These are phyloP conservation scores for Echria macrotheca DNA, from an alignment of 495 filamentous ascomycete genomes.

Conservation along the genomic window DNA sequence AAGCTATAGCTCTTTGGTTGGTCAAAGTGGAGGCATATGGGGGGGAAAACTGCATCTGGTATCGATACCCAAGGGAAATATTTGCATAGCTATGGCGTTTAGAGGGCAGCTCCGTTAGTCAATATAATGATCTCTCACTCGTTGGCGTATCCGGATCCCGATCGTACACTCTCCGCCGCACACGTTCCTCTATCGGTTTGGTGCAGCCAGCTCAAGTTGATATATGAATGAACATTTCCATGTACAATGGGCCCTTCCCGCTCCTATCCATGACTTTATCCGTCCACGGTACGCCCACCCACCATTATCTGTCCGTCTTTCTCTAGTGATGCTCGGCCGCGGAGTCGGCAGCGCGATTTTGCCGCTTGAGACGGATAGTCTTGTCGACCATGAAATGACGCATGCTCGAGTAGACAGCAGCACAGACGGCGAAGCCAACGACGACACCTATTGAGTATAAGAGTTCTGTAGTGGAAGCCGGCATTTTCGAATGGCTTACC, in stretches of 20 bases:
- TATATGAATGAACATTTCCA: conserved; percentile 13
- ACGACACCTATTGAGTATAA: no score
- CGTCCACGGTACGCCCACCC: no score
- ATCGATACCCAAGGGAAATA: not conserved
- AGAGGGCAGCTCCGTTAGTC: conserved; percentile 12
- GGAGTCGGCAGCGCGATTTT: conserved; percentile 42
- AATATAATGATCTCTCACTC: no score
- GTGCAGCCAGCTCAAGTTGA: no score
- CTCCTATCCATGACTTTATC: conserved; percentile 7
- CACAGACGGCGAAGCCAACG: conserved; percentile 58
- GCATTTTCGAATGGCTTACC: no score
- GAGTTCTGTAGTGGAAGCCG: no score
- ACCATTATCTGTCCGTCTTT: no score
- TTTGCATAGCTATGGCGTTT: conserved; percentile 44
- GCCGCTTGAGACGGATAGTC: conserved; percentile 71
- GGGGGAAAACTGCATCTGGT: not conserved
- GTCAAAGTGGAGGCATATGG: not conserved
- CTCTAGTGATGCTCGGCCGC: conserved; percentile 30
- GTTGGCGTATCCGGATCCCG: no score
- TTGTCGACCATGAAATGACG: conserved; percentile 85
- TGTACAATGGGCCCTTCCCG: conserved; percentile 17
- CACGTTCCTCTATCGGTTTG: no score
- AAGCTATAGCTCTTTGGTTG: no score
- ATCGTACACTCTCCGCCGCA: no score
- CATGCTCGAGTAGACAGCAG: conserved; percentile 71